phyloP scores from a whole-genome alignment of 805 yeast species.

The Kazachstania viticola region DNA sequence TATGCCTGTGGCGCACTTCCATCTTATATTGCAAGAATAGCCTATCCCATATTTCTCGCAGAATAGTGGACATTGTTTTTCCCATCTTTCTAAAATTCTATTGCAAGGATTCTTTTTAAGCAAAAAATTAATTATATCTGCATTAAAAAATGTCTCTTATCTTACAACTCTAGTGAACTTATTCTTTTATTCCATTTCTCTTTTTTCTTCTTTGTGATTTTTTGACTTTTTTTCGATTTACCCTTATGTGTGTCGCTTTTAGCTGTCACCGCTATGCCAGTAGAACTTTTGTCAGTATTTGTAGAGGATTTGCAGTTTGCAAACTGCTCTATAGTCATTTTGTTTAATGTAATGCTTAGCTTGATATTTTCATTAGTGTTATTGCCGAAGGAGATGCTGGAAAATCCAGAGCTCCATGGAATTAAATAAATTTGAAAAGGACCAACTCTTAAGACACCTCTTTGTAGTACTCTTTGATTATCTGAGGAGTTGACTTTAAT shows the following conservation, averaged over 20 bases:
- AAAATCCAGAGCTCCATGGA: slow-evolving; percentile 15
- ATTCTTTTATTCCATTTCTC: slow-evolving; percentile 6
- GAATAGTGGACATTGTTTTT: too few relatives aligned
- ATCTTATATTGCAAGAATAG: too few relatives aligned
- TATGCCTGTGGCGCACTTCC: too few relatives aligned
- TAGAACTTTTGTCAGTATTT: too few relatives aligned
- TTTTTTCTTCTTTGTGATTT: slow-evolving; percentile 7
- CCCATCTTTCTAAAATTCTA: too few relatives aligned
- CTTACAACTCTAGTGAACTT: slow-evolving; percentile 4
- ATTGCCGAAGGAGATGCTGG: slow-evolving; percentile 15
- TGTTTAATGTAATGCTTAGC: slow-evolving; percentile 11
- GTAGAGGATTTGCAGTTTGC: slow-evolving; percentile 5
- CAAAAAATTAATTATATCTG: too few relatives aligned
- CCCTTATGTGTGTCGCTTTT: neutral
- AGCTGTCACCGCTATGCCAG: neutral
- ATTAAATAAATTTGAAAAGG: slow-evolving; percentile 11
- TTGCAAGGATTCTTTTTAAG: too few relatives aligned
- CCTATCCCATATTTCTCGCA: too few relatives aligned
- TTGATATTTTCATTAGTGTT: slow-evolving; percentile 14
- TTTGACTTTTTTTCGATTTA: neutral
- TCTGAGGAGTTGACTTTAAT: neutral
- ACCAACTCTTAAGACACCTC: slow-evolving; percentile 16
- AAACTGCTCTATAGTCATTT: slow-evolving; percentile 6
- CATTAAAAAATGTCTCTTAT: too few relatives aligned
- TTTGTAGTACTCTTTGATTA: slow-evolving; percentile 2